phyloP scores from a whole-genome alignment of 148 eudicot species.

The Nepenthes gracilis region DNA sequence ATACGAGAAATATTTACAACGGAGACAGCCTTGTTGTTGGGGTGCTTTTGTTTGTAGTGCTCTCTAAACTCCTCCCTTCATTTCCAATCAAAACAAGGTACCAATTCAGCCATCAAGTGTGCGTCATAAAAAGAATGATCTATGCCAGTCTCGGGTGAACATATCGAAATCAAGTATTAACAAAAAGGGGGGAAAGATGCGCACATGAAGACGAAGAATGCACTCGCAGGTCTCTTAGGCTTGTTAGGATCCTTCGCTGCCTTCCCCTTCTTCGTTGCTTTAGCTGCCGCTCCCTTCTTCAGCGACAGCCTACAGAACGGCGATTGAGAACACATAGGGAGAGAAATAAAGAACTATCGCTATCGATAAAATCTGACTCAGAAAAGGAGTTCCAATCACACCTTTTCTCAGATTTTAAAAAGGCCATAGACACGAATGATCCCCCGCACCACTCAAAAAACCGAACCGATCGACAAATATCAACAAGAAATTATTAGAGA shows the following conservation, averaged over 20 bases:
- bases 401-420: neutral
- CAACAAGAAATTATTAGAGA: neutral
- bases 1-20: constrained; percentile 21
- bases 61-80: constrained; percentile 52
- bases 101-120: neutral
- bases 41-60: constrained; percentile 42
- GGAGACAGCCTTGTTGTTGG: constrained; percentile 48
- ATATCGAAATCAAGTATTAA: neutral
- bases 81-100: no score
- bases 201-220: constrained; percentile 15
- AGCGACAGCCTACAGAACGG: constrained; percentile 28
- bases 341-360: neutral
- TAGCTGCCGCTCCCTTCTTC: constrained; percentile 29
- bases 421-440: neutral
- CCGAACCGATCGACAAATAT: neutral
- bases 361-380: neutral
- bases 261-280: constrained; percentile 25
- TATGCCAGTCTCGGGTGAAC: neutral
- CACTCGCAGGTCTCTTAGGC: constrained; percentile 16
- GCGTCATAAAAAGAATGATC: neutral
- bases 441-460: neutral
- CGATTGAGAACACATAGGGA: neutral
- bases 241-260: constrained; percentile 13
- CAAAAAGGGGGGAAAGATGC: neutral
- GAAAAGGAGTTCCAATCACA: neutral